phyloP scores from a whole-genome alignment of 208 protist species.

The Trypanosoma rangeli region DNA sequence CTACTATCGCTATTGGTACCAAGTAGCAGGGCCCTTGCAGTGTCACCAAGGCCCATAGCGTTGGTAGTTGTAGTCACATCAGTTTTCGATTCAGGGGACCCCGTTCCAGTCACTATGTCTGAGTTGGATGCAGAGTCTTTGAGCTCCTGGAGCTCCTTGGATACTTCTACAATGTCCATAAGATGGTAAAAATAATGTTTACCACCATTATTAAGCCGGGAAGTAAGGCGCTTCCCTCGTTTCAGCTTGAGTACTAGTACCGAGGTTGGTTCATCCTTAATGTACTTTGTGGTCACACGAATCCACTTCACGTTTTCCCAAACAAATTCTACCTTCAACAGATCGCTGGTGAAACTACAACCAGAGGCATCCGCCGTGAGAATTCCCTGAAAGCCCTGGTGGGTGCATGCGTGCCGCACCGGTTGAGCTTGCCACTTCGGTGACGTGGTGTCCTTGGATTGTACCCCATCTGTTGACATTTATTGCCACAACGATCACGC shows the following conservation, averaged over 20 bases:
- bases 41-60: not conserved
- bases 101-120: not conserved
- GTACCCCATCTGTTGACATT: not conserved
- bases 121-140: not conserved
- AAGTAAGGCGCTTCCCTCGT: constrained; percentile 15
- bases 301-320: constrained; percentile 72
- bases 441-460: not conserved
- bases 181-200: constrained; percentile 82
- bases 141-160: constrained; percentile 38
- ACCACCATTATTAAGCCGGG: constrained; percentile 21
- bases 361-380: constrained; percentile 46
- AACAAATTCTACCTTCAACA: constrained; percentile 52
- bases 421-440: not conserved
- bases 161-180: constrained; percentile 67
- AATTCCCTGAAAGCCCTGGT: constrained; percentile 63
- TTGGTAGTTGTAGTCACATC: not conserved
- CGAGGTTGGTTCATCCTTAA: constrained; percentile 69
- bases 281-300: constrained; percentile 62
- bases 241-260: constrained; percentile 58
- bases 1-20: not conserved
- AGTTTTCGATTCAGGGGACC: not conserved
- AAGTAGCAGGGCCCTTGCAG: not conserved
- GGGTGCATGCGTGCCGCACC: constrained; percentile 51
- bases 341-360: constrained; percentile 57
- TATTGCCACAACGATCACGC: not conserved